phyloP scores from a whole-genome alignment of 139 green algal genomes.

The Coccomyxa sp. region DNA sequence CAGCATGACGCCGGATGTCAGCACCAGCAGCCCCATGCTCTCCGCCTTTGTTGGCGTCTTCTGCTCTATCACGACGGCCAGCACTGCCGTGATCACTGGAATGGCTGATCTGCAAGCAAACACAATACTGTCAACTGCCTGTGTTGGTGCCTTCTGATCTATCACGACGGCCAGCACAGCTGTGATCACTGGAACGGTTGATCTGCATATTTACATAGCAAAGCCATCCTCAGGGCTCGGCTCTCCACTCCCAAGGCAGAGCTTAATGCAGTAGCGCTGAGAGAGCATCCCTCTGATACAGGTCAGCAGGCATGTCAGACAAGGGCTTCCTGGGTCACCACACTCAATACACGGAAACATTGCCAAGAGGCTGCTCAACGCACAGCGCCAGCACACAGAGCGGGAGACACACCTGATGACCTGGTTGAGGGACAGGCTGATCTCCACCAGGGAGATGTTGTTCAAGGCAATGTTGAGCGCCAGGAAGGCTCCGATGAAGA shows the following conservation, averaged over 20 bases:
- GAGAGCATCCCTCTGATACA: neutral
- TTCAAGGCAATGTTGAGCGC: conserved; percentile 56
- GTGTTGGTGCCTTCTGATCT: conserved; percentile 34
- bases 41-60: conserved; percentile 35
- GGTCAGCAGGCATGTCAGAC: neutral
- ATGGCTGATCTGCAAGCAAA: conserved; percentile 45
- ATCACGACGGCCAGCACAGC: conserved; percentile 50
- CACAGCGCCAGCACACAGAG: neutral
- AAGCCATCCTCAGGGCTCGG: neutral
- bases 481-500: conserved; percentile 53
- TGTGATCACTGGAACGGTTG: conserved; percentile 48
- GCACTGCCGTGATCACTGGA: conserved; percentile 45
- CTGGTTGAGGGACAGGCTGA: conserved; percentile 57
- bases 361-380: neutral
- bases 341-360: neutral
- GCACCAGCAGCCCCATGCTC: conserved; percentile 31
- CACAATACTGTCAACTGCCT: too few relatives aligned
- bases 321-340: neutral
- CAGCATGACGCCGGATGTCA: conserved; percentile 54
- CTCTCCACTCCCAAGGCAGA: neutral
- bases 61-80: conserved; percentile 44
- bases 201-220: conserved; percentile 15
- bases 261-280: neutral
- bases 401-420: conserved; percentile 35
- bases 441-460: conserved; percentile 49